Evolutionary conservation across 352 stramenopile genomes (phyloP).

Genomic region (Phytophthora sansomeana): DNA sequence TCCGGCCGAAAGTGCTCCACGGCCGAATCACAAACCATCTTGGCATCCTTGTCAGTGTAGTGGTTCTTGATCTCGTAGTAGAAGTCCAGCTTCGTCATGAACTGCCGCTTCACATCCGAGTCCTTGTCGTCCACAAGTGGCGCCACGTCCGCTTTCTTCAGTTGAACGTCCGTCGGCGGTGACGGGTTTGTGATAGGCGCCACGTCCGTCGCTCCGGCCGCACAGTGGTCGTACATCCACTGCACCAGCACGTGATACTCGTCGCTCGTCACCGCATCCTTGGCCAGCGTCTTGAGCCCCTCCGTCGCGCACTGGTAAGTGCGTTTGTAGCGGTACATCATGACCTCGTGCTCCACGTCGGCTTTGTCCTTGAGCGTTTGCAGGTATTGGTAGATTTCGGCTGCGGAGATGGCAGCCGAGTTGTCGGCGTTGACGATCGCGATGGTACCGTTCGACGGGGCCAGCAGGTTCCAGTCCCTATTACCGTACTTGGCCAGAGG

Average conservation of each 20-base stretch:
- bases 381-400: conserved; percentile 47
- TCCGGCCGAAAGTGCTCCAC: too few species aligned
- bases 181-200: conserved; percentile 2
- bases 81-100: conserved; percentile 65
- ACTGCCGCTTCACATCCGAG: conserved; percentile 29
- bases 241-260: conserved; percentile 46
- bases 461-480: conserved; percentile 47
- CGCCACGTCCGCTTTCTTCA: conserved; percentile 14
- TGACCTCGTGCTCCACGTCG: conserved; percentile 29
- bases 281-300: conserved; percentile 38
- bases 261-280: conserved; percentile 37
- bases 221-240: conserved; percentile 56
- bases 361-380: conserved; percentile 33
- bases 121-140: conserved; percentile 26
- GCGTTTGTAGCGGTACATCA: conserved; percentile 43
- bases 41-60: conserved; percentile 21
- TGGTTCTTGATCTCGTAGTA: conserved; percentile 61
- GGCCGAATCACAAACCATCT: conserved; percentile 32
- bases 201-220: conserved; percentile 22
- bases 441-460: conserved; percentile 45
- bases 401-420: conserved; percentile 33
- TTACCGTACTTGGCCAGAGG: conserved; percentile 25
- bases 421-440: conserved; percentile 35
- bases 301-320: conserved; percentile 39
- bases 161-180: conserved; percentile 11